Evolutionary conservation across 1,284 basidiomycete genomes (phyloP), one percentile per base, ranked within the genome.

Genomic region (Ceratobasidium sp.): DNA sequence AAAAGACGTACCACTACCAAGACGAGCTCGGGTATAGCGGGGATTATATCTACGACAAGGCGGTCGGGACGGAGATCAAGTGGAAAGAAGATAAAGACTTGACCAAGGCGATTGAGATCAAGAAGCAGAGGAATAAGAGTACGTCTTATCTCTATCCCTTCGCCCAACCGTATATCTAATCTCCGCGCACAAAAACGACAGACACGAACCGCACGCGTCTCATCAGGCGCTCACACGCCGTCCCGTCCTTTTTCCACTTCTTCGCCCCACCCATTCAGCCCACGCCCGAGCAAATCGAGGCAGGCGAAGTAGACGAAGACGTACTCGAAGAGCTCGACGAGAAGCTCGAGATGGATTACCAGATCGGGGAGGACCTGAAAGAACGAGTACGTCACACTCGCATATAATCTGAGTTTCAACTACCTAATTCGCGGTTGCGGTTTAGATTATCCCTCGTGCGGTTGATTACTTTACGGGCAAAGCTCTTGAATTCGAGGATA

Each of bases 61-160:
- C 97, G 76, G 91, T 94, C 83, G 97, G 96, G 23, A 93, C 92
- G 78, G 90, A 93, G 83, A 97, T 99, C 86, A 92, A 93, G 84
- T 99, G 97, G 97, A 98, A 97, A 88, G 96, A 96, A 85, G 97
- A 98, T 83, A 97, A 97, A 88, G 96, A 99, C 87, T 88, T 99
- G 79, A 99, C 97, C 76, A 96, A 97, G 88, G 95, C 96, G 87
- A 93, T 96, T 82, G 97, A 99, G 88, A 97, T 98, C 85, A 98
- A 98, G 91, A 99, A 98, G 89, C 97, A 99, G 87, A 90, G 97
- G 82, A 99, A 99, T 89, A 99, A 99, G 90, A 96, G 96, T 97
- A 3, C 3, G 48, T 50, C 20, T 17, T 50, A 50, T 50, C 17
- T 12, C 7, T 12, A 9, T 3, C n/a, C n/a, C n/a, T n/a, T n/a